phyloP scores from a whole-genome alignment of 2,329 filamentous ascomycete genomes.

The Monosporascus ibericus region DNA sequence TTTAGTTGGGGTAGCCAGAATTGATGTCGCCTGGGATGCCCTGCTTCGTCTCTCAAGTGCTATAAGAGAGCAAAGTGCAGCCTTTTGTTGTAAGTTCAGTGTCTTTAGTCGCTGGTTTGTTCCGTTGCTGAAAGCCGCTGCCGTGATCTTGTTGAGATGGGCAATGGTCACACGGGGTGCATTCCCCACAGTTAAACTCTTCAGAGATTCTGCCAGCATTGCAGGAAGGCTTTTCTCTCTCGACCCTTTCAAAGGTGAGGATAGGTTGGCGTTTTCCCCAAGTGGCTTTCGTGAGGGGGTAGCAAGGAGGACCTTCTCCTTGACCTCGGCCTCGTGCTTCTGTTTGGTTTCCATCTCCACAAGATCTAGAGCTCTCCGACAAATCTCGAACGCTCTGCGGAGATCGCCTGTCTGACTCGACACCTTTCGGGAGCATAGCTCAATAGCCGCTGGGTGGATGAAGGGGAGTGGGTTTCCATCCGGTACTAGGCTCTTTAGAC shows the following conservation, averaged over 20 bases:
- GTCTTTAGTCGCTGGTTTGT: constrained; percentile 76
- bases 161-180: constrained; percentile 85
- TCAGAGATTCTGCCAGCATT: constrained; percentile 48
- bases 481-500: constrained; percentile 69
- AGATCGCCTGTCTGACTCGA: constrained; percentile 90
- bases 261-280: constrained; percentile 73
- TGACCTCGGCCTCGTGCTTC: constrained; percentile 60
- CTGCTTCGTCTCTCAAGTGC: constrained; percentile 76
- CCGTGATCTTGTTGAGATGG: constrained; percentile 87
- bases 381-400: constrained; percentile 92
- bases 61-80: constrained; percentile 80
- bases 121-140: constrained; percentile 84
- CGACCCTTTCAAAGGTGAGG: constrained; percentile 39
- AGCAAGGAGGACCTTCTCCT: constrained; percentile 50
- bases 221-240: constrained; percentile 38
- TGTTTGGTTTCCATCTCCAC: constrained; percentile 78
- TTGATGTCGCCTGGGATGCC: constrained; percentile 36
- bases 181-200: constrained; percentile 62
- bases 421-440: constrained; percentile 91
- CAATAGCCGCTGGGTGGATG: constrained; percentile 87
- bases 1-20: constrained; percentile 54
- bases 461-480: constrained; percentile 64
- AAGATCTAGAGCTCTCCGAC: constrained; percentile 80
- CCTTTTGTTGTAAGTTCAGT: constrained; percentile 94
- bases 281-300: constrained; percentile 72